A percentile compares a stretch with the other conserved stretches of the same genome.
phyloP scores from a whole-genome alignment of 2,329 filamentous ascomycete species.

The Mollisia scopiformis region DNA sequence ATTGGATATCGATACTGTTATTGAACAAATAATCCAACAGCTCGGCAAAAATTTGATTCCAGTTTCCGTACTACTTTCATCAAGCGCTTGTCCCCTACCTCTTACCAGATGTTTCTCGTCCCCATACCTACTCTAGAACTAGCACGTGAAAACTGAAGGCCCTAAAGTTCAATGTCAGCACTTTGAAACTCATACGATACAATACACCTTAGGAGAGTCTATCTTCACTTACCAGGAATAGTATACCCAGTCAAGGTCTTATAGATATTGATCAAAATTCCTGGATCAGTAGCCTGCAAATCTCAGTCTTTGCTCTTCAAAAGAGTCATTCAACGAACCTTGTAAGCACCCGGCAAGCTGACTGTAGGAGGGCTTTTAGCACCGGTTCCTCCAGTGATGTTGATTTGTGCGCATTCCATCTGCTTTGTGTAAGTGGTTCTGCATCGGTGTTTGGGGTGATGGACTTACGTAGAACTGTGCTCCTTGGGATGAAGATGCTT shows the following conservation, averaged over 20 bases:
- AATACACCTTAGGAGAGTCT: not conserved
- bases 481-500: slow-evolving; percentile 39
- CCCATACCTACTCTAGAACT: not conserved
- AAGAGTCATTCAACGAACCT: slow-evolving; percentile 26
- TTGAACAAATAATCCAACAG: no score
- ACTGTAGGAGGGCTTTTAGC: slow-evolving; percentile 25
- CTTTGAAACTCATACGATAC: not conserved
- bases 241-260: not conserved
- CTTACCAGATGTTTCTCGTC: no score
- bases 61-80: no score
- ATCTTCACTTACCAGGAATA: not conserved
- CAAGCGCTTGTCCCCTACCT: no score
- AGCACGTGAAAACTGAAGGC: not conserved
- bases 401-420: slow-evolving; percentile 52
- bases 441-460: not conserved
- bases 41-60: no score
- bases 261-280: slow-evolving; percentile 7
- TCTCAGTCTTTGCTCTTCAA: not conserved
- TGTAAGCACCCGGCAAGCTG: slow-evolving; percentile 26
- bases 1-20: no score
- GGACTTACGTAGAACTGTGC: slow-evolving; percentile 49
- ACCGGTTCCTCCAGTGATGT: slow-evolving; percentile 42
- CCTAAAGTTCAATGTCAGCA: not conserved
- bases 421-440: slow-evolving; percentile 14
- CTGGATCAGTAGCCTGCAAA: slow-evolving; percentile 2